phyloP scores from a whole-genome alignment of 495 filamentous ascomycete genomes.

The Penicillium steckii region DNA sequence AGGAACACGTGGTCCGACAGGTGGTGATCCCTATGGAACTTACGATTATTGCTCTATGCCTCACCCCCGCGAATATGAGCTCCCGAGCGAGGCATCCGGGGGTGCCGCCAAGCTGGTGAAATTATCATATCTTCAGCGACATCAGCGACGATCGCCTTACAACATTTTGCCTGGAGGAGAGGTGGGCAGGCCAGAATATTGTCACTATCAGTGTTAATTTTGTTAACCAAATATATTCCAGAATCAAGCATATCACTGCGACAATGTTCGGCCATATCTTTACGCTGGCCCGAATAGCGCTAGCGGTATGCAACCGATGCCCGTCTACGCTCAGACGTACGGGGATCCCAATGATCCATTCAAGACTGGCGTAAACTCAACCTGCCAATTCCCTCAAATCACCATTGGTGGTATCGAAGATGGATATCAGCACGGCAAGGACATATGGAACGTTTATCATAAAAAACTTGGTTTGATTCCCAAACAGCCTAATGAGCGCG shows the following conservation, averaged over 20 bases:
- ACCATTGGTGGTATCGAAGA: slow-evolving; percentile 44
- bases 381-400: slow-evolving; percentile 46
- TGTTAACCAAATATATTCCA: slow-evolving; percentile 11
- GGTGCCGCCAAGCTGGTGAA: slow-evolving; percentile 35
- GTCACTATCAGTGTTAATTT: neutral
- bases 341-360: slow-evolving; percentile 40
- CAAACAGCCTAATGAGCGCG: slow-evolving; percentile 20
- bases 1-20: slow-evolving; percentile 25
- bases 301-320: slow-evolving; percentile 26
- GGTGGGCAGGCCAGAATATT: slow-evolving; percentile 14
- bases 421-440: slow-evolving; percentile 42
- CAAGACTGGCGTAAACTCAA: slow-evolving; percentile 32
- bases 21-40: slow-evolving; percentile 20
- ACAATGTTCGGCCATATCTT: slow-evolving; percentile 38
- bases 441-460: slow-evolving; percentile 38
- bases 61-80: slow-evolving; percentile 40
- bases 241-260: slow-evolving; percentile 44
- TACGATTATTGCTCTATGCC: slow-evolving; percentile 49
- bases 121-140: slow-evolving; percentile 43
- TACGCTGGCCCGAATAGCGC: slow-evolving; percentile 29
- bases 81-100: slow-evolving; percentile 30
- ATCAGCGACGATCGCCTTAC: slow-evolving; percentile 42
- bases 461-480: slow-evolving; percentile 36
- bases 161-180: slow-evolving; percentile 44
- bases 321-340: slow-evolving; percentile 42